Evolutionary conservation across 805 yeast genomes (phyloP).

Genomic region (Groenewaldozyma salmanticensis): DNA sequence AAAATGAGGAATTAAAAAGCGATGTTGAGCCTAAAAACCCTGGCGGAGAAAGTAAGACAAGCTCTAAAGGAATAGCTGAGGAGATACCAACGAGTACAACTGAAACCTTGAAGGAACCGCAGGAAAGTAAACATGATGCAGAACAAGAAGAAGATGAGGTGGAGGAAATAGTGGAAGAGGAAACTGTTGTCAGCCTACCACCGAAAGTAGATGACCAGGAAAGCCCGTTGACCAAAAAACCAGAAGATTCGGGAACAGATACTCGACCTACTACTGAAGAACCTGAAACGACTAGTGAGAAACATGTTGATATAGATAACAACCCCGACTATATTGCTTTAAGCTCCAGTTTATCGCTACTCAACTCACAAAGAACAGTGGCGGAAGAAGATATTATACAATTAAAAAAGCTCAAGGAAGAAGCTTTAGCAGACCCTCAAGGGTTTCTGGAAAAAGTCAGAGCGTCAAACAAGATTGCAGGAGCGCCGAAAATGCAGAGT

Average conservation of each 20-base stretch:
- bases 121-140: background rate
- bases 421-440: slow-evolving; percentile 22
- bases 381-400: slow-evolving; percentile 20
- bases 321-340: slow-evolving; percentile 26
- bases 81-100: background rate
- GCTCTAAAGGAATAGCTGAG: background rate
- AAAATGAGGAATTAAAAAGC: too few species aligned
- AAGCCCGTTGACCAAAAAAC: too few species aligned
- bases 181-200: background rate
- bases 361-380: slow-evolving; percentile 17
- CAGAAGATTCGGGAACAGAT: too few species aligned
- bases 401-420: slow-evolving; percentile 17
- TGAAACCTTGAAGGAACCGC: too few species aligned
- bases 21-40: too few species aligned
- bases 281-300: too few species aligned
- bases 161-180: background rate
- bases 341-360: slow-evolving; percentile 21
- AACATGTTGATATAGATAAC: slow-evolving; percentile 1
- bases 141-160: background rate
- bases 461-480: slow-evolving; percentile 6
- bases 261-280: too few species aligned
- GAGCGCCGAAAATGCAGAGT: slow-evolving; percentile 20
- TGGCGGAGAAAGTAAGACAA: background rate
- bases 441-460: slow-evolving; percentile 15
- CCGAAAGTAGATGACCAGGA: background rate